Evolutionary conservation across 2,329 filamentous ascomycete species (phyloP).

Genomic region (Pseudopithomyces maydicus): DNA sequence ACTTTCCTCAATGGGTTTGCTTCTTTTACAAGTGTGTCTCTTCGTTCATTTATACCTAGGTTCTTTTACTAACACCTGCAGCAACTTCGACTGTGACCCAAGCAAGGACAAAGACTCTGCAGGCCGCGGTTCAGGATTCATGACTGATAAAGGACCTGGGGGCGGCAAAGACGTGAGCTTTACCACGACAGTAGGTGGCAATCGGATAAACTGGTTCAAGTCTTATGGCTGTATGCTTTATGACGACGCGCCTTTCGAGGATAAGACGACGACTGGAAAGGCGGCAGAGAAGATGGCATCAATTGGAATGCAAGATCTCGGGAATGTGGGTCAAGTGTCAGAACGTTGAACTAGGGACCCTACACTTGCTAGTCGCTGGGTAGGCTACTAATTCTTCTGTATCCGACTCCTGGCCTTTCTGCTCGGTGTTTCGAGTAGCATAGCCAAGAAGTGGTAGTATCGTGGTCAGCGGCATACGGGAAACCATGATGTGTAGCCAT

Average conservation of each 20-base stretch:
- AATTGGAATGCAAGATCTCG: background rate
- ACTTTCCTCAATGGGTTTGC: background rate
- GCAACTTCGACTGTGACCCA: conserved; percentile 2
- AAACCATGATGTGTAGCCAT: no score
- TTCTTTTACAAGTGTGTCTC: conserved; percentile 5
- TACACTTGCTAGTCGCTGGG: background rate
- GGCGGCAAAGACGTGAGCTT: background rate
- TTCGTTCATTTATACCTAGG: background rate
- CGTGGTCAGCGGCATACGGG: no score
- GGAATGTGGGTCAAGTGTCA: background rate
- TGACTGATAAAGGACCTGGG: background rate
- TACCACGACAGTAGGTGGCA: background rate
- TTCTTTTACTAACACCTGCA: background rate
- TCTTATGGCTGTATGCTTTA: conserved; percentile 2
- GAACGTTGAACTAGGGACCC: background rate
- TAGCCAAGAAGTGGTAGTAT: no score
- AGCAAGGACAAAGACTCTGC: background rate
- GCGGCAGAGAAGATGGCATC: background rate
- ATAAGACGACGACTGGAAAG: background rate
- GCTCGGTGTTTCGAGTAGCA: no score
- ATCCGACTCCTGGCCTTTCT: background rate
- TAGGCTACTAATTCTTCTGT: background rate
- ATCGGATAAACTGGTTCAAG: background rate
- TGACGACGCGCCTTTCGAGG: background rate
- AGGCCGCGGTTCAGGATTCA: no score